Percentiles rank a stretch among this genome's conserved stretches.
These are phyloP conservation scores for Omphalotus guepiniiformis DNA, from an alignment of 768 basidiomycete genomes.

Conservation along the genomic window DNA sequence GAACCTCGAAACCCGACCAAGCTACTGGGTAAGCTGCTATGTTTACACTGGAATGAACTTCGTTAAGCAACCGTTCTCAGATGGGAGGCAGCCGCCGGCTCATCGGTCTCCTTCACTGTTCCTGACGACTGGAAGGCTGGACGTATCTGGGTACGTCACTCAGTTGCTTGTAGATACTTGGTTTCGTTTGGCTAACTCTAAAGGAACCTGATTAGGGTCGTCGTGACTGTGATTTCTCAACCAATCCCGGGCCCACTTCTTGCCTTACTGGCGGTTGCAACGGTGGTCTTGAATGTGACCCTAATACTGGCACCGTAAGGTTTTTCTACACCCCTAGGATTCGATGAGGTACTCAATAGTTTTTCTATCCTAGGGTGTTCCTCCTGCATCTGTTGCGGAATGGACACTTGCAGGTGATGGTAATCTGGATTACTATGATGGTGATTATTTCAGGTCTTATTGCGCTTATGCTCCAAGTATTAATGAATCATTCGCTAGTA, in stretches of 20 bases:
- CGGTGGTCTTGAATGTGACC: conserved; percentile 59
- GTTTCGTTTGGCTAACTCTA: no score
- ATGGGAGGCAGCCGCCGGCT: conserved; percentile 26
- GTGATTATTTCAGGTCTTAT: conserved; percentile 11
- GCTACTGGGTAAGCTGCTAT: conserved; percentile 28
- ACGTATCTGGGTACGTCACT: conserved; percentile 33
- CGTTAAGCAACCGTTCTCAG: conserved; percentile 10
- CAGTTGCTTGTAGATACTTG: no score
- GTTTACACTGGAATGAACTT: neutral
- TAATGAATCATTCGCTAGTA: conserved; percentile 20
- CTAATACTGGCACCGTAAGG: conserved; percentile 44
- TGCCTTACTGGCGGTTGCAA: conserved; percentile 67
- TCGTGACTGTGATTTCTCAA: conserved; percentile 58
- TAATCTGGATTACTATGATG: conserved; percentile 36
- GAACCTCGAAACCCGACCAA: conserved; percentile 27
- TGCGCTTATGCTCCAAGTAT: neutral
- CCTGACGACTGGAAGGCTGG: conserved; percentile 47
- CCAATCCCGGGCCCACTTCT: conserved; percentile 49
- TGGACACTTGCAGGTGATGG: conserved; percentile 30
- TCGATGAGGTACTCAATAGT: neutral
- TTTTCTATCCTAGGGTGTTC: conserved; percentile 26
- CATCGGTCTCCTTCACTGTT: conserved; percentile 34
- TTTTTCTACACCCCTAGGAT: conserved; percentile 2
- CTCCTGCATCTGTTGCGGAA: conserved; percentile 46
- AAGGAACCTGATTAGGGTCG: conserved; percentile 62